Percentiles rank a stretch among this genome's conserved stretches.
These are phyloP conservation scores for Colletotrichum limetticola DNA, from an alignment of 2,329 filamentous ascomycete species.

Conservation along the genomic window DNA sequence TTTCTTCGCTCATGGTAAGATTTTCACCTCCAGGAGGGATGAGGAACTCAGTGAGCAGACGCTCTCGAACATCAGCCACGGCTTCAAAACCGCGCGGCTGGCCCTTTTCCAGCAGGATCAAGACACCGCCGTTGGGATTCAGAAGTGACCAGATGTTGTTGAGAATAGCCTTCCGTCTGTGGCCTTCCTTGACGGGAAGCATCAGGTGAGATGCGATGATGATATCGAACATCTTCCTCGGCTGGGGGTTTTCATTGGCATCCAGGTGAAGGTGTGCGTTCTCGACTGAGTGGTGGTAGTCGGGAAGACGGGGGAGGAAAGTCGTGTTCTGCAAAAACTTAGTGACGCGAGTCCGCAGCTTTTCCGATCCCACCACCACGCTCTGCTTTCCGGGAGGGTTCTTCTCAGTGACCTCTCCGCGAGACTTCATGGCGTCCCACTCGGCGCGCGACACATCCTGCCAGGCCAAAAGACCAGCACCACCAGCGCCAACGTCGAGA, in stretches of 20 bases:
- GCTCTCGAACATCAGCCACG: conserved; percentile 84
- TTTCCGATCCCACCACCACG: conserved; percentile 80
- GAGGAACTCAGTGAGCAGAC: conserved; percentile 81
- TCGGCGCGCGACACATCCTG: conserved; percentile 83
- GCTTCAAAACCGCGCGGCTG: conserved; percentile 92
- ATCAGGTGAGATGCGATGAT: conserved; percentile 90
- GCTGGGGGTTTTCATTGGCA: conserved; percentile 62
- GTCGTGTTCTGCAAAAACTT: conserved; percentile 87
- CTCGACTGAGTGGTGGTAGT: conserved; percentile 77
- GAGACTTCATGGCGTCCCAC: conserved; percentile 75
- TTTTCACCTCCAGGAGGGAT: conserved; percentile 63
- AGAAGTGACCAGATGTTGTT: conserved; percentile 92
- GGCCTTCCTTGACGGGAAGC: conserved; percentile 79
- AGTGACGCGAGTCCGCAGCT: conserved; percentile 80
- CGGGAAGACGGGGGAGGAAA: conserved; percentile 90
- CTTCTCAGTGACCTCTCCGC: conserved; percentile 48
- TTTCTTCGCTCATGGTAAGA: conserved; percentile 49
- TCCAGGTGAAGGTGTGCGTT: conserved; percentile 69
- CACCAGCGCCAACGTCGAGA: conserved; percentile 79
- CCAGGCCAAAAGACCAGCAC: conserved; percentile 80
- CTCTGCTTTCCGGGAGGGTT: conserved; percentile 78
- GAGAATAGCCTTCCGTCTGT: conserved; percentile 80
- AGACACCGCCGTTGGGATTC: conserved; percentile 83
- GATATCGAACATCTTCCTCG: conserved; percentile 85
- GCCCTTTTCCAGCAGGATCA: conserved; percentile 91